Percentiles rank a stretch among this genome's conserved stretches.
Conservation (phyloP, 768 basidiomycete species). For the Boletus reticulatus region DNA sequence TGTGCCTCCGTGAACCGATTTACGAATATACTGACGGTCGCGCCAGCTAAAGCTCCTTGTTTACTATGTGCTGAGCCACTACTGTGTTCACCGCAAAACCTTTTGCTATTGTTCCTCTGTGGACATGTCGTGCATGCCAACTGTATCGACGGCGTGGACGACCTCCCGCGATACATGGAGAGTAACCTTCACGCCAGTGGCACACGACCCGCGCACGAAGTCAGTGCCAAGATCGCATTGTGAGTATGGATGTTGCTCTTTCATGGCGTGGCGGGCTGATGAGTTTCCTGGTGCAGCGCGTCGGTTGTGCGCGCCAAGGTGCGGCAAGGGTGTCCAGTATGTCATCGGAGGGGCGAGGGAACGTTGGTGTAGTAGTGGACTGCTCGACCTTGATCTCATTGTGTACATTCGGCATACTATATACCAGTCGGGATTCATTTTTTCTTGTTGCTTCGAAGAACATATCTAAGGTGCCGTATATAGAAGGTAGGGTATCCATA, state of each 20-base stretch:
- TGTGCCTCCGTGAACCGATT: background rate
- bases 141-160: conserved; percentile 67
- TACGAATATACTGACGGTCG: background rate
- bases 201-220: conserved; percentile 38
- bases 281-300: conserved; percentile 43
- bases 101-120: conserved; percentile 80
- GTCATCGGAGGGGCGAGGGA: conserved; percentile 59
- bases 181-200: conserved; percentile 42
- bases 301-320: conserved; percentile 67
- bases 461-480: background rate
- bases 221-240: conserved; percentile 80
- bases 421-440: background rate
- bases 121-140: conserved; percentile 83
- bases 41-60: conserved; percentile 60
- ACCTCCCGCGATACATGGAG: conserved; percentile 62
- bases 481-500: background rate
- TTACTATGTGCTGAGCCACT: conserved; percentile 62
- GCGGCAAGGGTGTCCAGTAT: conserved; percentile 74
- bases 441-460: too few species aligned
- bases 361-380: conserved; percentile 1
- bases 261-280: background rate
- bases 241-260: conserved; percentile 33
- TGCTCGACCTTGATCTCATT: conserved; percentile 8
- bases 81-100: conserved; percentile 53
- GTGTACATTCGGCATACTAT: conserved; percentile 13